Evolutionary conservation across 805 yeast genomes (phyloP).

Genomic region (Hyphopichia homilentoma): DNA sequence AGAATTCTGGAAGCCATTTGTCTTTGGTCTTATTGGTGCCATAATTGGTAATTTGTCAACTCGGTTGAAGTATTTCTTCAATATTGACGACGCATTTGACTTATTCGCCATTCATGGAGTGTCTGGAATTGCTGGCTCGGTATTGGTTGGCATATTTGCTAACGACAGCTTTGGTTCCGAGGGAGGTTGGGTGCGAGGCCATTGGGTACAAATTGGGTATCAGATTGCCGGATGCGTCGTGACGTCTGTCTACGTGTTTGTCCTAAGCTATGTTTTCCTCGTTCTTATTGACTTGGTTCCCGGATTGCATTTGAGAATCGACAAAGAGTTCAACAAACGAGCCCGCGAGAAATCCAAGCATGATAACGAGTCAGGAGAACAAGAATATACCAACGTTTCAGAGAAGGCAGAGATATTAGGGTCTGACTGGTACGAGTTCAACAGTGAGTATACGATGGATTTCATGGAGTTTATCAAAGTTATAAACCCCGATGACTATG

Average conservation of each 20-base stretch:
- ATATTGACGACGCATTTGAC: constrained; percentile 42
- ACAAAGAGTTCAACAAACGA: constrained; percentile 34
- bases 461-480: constrained; percentile 38
- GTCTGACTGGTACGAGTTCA: constrained; percentile 35
- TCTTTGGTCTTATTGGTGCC: constrained; percentile 39
- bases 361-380: constrained; percentile 1
- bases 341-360: constrained; percentile 13
- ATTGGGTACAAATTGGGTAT: constrained; percentile 40
- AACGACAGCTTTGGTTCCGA: constrained; percentile 23
- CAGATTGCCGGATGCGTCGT: constrained; percentile 36
- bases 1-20: constrained; percentile 38
- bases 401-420: constrained; percentile 35
- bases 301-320: constrained; percentile 39
- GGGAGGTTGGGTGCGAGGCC: constrained; percentile 41
- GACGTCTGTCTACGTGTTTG: constrained; percentile 30
- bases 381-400: constrained; percentile 4
- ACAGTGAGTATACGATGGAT: constrained; percentile 39
- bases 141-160: constrained; percentile 40
- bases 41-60: constrained; percentile 34
- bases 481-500: constrained; percentile 32
- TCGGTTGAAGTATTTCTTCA: constrained; percentile 33
- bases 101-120: constrained; percentile 42
- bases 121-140: constrained; percentile 37
- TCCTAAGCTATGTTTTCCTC: constrained; percentile 26
- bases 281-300: constrained; percentile 37